Percentiles rank a stretch among this genome's conserved stretches.
phyloP scores from a whole-genome alignment of 441 rosid species.

The Adansonia rubrostipa region DNA sequence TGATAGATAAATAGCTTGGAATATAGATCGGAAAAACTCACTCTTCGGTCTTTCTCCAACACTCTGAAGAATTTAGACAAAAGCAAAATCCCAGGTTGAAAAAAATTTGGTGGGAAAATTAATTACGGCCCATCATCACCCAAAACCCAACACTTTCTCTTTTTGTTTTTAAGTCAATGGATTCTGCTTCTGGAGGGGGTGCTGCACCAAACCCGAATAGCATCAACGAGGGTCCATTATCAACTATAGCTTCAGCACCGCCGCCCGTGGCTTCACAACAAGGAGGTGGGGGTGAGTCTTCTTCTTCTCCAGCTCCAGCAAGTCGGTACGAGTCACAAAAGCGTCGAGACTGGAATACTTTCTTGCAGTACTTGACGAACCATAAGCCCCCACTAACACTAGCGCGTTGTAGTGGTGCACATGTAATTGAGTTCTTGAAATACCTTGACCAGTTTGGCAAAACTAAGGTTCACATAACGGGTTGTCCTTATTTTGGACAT shows the following conservation, averaged over 20 bases:
- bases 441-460: constrained; percentile 93
- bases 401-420: constrained; percentile 86
- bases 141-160: neutral
- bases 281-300: constrained; percentile 13
- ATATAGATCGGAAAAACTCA: neutral
- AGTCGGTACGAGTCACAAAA: constrained; percentile 95
- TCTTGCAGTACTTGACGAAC: constrained; percentile 78
- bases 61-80: neutral
- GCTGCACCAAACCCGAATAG: constrained; percentile 27
- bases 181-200: constrained; percentile 40
- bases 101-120: neutral
- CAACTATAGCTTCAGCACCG: constrained; percentile 27
- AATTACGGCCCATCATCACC: neutral
- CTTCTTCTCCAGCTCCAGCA: constrained; percentile 54
- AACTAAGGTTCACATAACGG: constrained; percentile 77
- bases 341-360: constrained; percentile 93
- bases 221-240: constrained; percentile 33
- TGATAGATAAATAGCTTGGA: neutral
- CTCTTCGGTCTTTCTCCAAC: neutral
- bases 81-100: constrained; percentile 7
- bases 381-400: constrained; percentile 86
- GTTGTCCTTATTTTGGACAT: constrained; percentile 83
- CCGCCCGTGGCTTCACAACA: constrained; percentile 25
- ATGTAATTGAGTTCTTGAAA: constrained; percentile 87
- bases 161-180: constrained; percentile 34